Evolutionary conservation across 192 early-diverging fungal species (phyloP), one percentile per base, ranked within the genome.

Genomic region (Coemansia sp.): DNA sequence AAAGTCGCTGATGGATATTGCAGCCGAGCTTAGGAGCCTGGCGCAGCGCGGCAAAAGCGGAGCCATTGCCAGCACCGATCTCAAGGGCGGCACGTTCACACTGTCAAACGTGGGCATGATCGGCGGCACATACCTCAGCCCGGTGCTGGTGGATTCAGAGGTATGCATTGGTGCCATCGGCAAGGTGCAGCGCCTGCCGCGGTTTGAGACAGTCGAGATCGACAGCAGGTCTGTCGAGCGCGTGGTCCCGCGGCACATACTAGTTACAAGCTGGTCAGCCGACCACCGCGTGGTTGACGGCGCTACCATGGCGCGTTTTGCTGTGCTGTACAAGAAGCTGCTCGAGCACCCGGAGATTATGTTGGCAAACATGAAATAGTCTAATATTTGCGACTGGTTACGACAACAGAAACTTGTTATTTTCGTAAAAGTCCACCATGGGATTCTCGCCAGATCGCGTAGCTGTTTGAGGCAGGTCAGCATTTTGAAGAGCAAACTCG

Each of bases 261-360:
- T 94, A 52, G 81, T 82, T 20, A 77, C 93, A 3, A 94, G 91
- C 79, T 95, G 88, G 85, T 85, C 88, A 14, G 95, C 95, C 8
- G 95, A 98, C 75, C 95, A 98, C 74, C 83, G 95, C 26, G 89
- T 98, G 17, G 81, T 97, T 58, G 94, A 97, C 67, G 96, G 96
- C 21, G 96, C 92, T 9, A 95, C 94, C 8, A 82, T 98, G 58
- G 96, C 94, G 15, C 80, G 92, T 61, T 97, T 97, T 78, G 91
- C 86, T 12, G 69, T 80, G 38, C 59, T 79, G 21, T 98, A 88
- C 91, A 95, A 94, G 77, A 55, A 68, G 27, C 83, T 89, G 48
- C 71, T 98, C 38, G 93, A 98, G 70, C 81, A 92, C 39, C 93
- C 93, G 3, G 82, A 79, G 48, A 55, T 91, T 46, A 78, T 98